Evolutionary conservation across 768 basidiomycete species (phyloP).

Genomic region (Boletus tylopilopsis): DNA sequence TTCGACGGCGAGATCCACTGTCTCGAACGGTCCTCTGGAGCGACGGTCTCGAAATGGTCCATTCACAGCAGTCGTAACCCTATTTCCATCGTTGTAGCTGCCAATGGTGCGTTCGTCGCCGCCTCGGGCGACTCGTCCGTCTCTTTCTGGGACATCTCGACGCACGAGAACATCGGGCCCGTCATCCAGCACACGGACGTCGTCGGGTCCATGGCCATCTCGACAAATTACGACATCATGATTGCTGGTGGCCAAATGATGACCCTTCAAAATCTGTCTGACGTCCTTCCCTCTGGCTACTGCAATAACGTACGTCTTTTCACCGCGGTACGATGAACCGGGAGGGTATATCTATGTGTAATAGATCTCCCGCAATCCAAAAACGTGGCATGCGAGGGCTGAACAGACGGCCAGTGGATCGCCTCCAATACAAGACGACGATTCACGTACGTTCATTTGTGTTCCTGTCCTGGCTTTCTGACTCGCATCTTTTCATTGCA

Average conservation of each 20-base stretch:
- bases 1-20: background rate
- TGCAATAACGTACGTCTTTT: background rate
- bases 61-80: background rate
- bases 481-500: background rate
- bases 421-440: background rate
- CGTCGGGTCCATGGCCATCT: constrained; percentile 1
- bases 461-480: background rate
- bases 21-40: background rate
- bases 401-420: background rate
- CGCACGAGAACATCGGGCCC: constrained; percentile 1
- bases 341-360: no score
- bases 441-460: background rate
- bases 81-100: background rate
- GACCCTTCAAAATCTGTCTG: background rate
- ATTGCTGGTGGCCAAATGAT: background rate
- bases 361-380: background rate
- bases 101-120: constrained; percentile 1
- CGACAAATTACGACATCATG: constrained; percentile 1
- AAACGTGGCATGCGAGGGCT: background rate
- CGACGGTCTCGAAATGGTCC: background rate
- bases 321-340: no score
- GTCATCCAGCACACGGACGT: background rate
- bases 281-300: constrained; percentile 3
- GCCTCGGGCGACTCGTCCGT: background rate
- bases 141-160: constrained; percentile 8